Evolutionary conservation across 2,329 filamentous ascomycete species (phyloP), one percentile per base, ranked within the genome.

Genomic region (Dothideomycetes sp.): DNA sequence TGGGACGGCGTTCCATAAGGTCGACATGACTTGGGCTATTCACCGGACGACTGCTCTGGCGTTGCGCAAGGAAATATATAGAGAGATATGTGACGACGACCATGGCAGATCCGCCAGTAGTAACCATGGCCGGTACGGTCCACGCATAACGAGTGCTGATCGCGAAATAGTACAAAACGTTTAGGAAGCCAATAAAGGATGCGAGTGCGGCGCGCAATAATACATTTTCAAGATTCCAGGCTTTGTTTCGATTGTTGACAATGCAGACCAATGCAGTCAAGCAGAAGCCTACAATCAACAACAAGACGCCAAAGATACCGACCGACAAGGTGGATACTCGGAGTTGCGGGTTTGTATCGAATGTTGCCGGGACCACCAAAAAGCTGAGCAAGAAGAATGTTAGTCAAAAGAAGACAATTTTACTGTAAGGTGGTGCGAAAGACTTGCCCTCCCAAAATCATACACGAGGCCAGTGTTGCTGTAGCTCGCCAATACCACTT

Each of bases 401-500:
- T 15, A 29, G 30, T 33, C n/a, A 31, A 37, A 38, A 52, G 33
- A 53, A 48, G 20, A n/a, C 7, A 31, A 10, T 13, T 30, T 40
- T 22, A 13, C 11, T 34, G 3, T 22, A 4, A n/a, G 17, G 16
- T 22, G 4, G 5, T 3, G 9, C 5, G 24, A 3, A 4, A 8
- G 9, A 24, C 63, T 42, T 54, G 68, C 62, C 67, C 68, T 54
- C 64, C 67, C 20, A 70, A 48, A 33, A 70, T 64, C 62, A 69
- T 64, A 56, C 67, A 64, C 22, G 62, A 63, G 16, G 66, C 62
- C 2, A 56, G 53, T 5, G 65, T 53, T 7, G 66, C 65, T 24
- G 65, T 57, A 17, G 64, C 49, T 43, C 62, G 60, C 68, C 68
- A 71, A 49, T 70, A 70, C 67, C 66, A 70, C 29, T 66, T 54